Conservation (phyloP, 83 land plant genomes). For the Diphasiastrum complanatum region DNA sequence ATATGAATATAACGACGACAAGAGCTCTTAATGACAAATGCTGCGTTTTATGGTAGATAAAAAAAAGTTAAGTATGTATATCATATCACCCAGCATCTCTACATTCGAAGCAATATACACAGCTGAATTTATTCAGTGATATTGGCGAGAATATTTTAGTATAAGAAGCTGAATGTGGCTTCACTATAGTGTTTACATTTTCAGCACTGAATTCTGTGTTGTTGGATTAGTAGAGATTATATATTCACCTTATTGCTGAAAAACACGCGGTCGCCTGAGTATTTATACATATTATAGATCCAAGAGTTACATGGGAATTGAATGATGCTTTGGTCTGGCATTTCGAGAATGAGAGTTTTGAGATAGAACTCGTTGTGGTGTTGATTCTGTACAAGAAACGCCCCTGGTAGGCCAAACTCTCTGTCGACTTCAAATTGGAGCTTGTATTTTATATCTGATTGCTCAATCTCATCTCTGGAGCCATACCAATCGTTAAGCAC, state of each 20-base stretch:
- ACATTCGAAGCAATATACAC: no score
- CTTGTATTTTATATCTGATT: neutral
- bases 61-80: no score
- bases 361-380: constrained; percentile 33
- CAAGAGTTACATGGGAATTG: constrained; percentile 26
- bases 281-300: constrained; percentile 19
- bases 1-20: no score
- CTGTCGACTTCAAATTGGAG: constrained; percentile 14
- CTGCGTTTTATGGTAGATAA: no score
- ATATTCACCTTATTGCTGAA: constrained; percentile 31
- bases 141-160: no score
- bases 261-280: constrained; percentile 19
- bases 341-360: constrained; percentile 13
- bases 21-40: no score
- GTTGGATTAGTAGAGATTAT: no score
- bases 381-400: constrained; percentile 20
- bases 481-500: constrained; percentile 5
- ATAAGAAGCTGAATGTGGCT: no score
- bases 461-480: neutral
- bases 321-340: neutral
- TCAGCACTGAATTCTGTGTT: no score
- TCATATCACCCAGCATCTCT: no score
- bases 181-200: no score
- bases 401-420: constrained; percentile 30
- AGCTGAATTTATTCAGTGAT: no score